phyloP scores from a whole-genome alignment of 2,329 filamentous ascomycete genomes.

The Penicillium sp. region DNA sequence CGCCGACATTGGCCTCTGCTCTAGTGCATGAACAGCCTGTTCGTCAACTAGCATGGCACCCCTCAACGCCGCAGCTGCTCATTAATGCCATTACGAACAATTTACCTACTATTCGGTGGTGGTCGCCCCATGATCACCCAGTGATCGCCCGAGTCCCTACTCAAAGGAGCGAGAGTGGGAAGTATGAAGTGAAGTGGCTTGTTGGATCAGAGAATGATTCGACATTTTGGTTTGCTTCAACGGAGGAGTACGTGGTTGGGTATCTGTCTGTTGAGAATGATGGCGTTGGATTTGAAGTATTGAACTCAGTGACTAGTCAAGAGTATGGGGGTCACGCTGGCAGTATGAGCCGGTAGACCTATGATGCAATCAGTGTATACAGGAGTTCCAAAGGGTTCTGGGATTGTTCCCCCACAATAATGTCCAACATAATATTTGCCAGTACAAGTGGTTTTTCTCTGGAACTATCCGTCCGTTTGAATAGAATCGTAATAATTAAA shows the following conservation, averaged over 20 bases:
- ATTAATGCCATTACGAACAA: slow-evolving; percentile 42
- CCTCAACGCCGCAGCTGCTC: slow-evolving; percentile 40
- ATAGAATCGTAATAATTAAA: no score
- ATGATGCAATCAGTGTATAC: neutral
- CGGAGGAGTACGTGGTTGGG: slow-evolving; percentile 40
- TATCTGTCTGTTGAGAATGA: slow-evolving; percentile 30
- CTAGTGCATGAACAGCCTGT: slow-evolving; percentile 49
- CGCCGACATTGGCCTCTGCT: slow-evolving; percentile 36
- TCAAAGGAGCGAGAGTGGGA: slow-evolving; percentile 37
- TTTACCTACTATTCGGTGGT: slow-evolving; percentile 37
- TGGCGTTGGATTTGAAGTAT: slow-evolving; percentile 29
- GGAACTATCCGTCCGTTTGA: no score
- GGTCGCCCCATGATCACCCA: slow-evolving; percentile 36
- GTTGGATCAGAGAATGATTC: slow-evolving; percentile 25
- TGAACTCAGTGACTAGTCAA: slow-evolving; percentile 34
- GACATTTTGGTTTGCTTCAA: slow-evolving; percentile 41
- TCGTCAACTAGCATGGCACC: slow-evolving; percentile 46
- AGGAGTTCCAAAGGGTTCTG: no score
- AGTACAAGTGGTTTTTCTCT: no score
- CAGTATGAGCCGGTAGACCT: slow-evolving; percentile 24
- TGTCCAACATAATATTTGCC: no score
- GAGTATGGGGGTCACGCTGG: slow-evolving; percentile 20
- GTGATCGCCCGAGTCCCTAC: slow-evolving; percentile 37
- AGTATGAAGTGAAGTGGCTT: slow-evolving; percentile 42
- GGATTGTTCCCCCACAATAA: no score